Evolutionary conservation across 1,284 basidiomycete species (phyloP), one percentile per base, ranked within the genome.

Genomic region (Leccinum fallax): DNA sequence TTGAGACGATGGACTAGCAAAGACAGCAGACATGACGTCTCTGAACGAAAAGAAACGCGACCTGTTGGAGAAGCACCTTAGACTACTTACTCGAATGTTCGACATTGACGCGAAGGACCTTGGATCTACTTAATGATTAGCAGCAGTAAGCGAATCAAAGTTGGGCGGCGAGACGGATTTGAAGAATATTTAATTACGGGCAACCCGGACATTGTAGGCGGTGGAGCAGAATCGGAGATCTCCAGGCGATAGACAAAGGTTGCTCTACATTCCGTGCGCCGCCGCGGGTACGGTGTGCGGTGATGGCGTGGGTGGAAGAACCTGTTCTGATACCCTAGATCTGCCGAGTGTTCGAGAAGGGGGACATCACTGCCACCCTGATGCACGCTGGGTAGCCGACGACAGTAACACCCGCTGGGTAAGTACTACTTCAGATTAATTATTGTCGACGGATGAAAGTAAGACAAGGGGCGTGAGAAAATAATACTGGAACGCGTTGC

Each of bases 401-500:
- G 54, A 55, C 36, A 34, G 32, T 32, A 32, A 32, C 32, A 32
- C 32, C 0, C 32, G 30, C 30, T 32, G 30, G 30, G 30, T 32
- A 30, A 26, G 24, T 32, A 32, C 30, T 32, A 34, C 32, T 13
- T 13, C 15, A 15, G 15, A 15, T 36, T 36, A 36, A 36, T 40
- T 40, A 40, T 40, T 40, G 16, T n/a, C 5, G 11, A 15, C 36
- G 36, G 36, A 38, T 38, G 36, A 38, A 38, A 38, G 15, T 38
- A 34, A n/a, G 28, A 21, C 34, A 21, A 32, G 32, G 4, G 26
- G 30, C 43, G 48, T 65, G 69, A 67, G 69, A 70, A 70, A 69
- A 53, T 61, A 24, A 53, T 71, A 65, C 69, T 55, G 46, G 36
- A 69, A 73, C 34, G 34, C 34, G 34, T 36, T 36, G 15, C 34